phyloP scores from a whole-genome alignment of 2,329 filamentous ascomycete genomes.

The Fusarium sp. region DNA sequence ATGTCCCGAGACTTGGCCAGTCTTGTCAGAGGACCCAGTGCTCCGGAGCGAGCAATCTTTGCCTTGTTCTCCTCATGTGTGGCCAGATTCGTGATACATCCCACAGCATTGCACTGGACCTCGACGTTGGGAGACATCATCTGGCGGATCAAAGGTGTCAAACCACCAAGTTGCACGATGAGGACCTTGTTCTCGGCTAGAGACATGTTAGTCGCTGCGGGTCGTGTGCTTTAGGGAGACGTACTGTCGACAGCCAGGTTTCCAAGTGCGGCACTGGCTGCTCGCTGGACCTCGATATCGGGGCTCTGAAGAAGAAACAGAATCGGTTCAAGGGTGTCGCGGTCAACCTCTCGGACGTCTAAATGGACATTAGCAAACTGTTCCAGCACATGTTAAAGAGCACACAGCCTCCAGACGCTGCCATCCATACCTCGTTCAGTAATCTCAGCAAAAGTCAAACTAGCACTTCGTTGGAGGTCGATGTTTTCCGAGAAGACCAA shows the following conservation, averaged over 20 bases:
- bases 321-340: conserved; percentile 94
- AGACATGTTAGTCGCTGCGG: conserved; percentile 52
- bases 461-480: conserved; percentile 95
- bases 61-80: conserved; percentile 99
- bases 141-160: conserved; percentile 91
- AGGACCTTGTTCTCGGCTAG: conserved; percentile 96
- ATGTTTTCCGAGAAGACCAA: conserved; percentile 99
- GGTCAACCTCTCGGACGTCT: conserved; percentile 98
- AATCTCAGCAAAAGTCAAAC: conserved; percentile 98
- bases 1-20: conserved; percentile 98
- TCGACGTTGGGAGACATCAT: conserved; percentile 99
- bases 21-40: conserved; percentile 87
- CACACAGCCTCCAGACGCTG: neutral
- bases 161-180: conserved; percentile 90
- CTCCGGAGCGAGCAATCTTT: conserved; percentile 95
- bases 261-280: conserved; percentile 92
- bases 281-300: conserved; percentile 96
- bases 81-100: conserved; percentile 97
- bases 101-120: conserved; percentile 98
- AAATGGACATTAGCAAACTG: conserved; percentile 27
- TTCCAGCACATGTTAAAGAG: neutral
- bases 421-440: conserved; percentile 85
- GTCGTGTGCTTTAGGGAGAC: conserved; percentile 42
- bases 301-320: conserved; percentile 93
- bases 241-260: conserved; percentile 97